Percentiles rank a stretch among this genome's conserved stretches.
phyloP scores from a whole-genome alignment of 306 rosid genomes.

The Prunus davidiana region DNA sequence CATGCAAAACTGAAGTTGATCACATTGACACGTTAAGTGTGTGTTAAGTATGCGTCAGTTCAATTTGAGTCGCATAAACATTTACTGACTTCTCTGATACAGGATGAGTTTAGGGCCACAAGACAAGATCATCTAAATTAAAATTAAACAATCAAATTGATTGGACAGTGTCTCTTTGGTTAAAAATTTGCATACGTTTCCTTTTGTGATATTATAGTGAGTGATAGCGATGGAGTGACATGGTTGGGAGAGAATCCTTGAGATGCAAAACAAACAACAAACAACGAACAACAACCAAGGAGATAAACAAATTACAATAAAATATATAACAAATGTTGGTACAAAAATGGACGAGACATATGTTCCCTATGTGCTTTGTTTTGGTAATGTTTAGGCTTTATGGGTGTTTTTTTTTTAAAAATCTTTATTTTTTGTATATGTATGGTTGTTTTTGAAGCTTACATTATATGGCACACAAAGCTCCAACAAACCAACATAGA shows the following conservation, averaged over 20 bases:
- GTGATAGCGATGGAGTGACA: background rate
- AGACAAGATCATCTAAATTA: too few relatives aligned
- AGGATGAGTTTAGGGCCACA: too few relatives aligned
- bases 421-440: background rate
- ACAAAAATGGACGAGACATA: background rate
- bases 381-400: constrained; percentile 14
- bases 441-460: constrained; percentile 14
- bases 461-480: constrained; percentile 1
- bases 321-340: background rate
- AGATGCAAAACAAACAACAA: too few relatives aligned
- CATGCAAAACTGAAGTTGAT: too few relatives aligned
- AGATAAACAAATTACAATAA: background rate
- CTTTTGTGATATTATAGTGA: background rate
- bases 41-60: too few relatives aligned
- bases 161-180: background rate
- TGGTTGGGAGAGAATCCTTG: too few relatives aligned
- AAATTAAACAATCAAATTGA: too few relatives aligned
- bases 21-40: too few relatives aligned
- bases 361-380: constrained; percentile 35
- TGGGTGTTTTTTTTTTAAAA: too few relatives aligned
- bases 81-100: too few relatives aligned
- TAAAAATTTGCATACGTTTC: background rate
- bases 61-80: too few relatives aligned
- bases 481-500: constrained; percentile 24
- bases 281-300: background rate